A percentile compares a stretch with the other conserved stretches of the same genome.
phyloP scores from a whole-genome alignment of 2,329 filamentous ascomycete genomes.

The Colletotrichum cordylinicola region DNA sequence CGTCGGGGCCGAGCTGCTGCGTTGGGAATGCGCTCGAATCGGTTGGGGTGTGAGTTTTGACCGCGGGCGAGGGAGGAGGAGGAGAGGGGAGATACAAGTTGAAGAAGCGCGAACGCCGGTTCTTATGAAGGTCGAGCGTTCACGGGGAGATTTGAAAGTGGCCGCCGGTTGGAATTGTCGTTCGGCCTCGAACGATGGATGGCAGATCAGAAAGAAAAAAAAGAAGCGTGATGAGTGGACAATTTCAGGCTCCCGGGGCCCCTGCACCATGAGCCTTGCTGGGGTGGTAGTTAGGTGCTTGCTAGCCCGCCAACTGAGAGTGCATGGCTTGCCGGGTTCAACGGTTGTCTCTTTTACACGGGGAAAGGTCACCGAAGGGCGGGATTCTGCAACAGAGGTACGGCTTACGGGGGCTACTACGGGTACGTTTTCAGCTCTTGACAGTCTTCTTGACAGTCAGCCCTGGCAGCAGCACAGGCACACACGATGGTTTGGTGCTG shows the following conservation, averaged over 20 bases:
- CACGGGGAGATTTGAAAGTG: not conserved
- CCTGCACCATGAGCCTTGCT: not conserved
- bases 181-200: slow-evolving; percentile 14
- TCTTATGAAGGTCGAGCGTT: not conserved
- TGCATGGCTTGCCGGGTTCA: not conserved
- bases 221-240: slow-evolving; percentile 9
- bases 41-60: not conserved
- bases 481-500: not conserved
- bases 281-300: not conserved
- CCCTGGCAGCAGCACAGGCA: not conserved
- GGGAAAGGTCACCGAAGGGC: not conserved
- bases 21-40: slow-evolving; percentile 1
- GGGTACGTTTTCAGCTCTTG: not conserved
- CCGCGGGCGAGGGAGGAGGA: not conserved
- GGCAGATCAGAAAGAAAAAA: slow-evolving; percentile 10
- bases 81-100: not conserved
- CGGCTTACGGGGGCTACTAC: not conserved
- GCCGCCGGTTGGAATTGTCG: slow-evolving; percentile 2
- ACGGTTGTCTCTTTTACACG: not conserved
- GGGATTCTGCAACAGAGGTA: not conserved
- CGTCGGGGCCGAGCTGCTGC: not conserved
- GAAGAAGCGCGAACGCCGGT: not conserved
- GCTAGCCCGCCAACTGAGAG: not conserved
- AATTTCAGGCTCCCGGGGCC: slow-evolving; percentile 1
- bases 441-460: not conserved